Evolutionary conservation across 805 yeast genomes (phyloP).

Genomic region (Scheffersomyces ergatensis): DNA sequence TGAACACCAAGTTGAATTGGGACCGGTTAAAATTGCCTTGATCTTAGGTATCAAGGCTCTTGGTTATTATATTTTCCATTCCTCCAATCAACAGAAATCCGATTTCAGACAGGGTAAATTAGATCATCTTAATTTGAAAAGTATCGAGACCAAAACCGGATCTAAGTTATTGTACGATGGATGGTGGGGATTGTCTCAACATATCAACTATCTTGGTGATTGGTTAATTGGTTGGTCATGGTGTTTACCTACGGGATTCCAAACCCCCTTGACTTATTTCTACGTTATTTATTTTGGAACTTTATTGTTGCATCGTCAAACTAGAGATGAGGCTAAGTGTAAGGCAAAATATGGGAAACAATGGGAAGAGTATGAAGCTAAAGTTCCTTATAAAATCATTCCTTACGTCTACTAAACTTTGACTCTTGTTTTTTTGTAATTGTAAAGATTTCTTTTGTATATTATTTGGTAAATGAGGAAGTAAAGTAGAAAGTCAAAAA

Average conservation of each 20-base stretch:
- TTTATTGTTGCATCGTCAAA: constrained; percentile 82
- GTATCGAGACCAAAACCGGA: constrained; percentile 70
- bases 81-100: constrained; percentile 82
- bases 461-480: no score
- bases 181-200: constrained; percentile 95
- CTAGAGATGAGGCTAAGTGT: constrained; percentile 90
- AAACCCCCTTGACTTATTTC: constrained; percentile 82
- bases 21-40: constrained; percentile 30
- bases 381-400: constrained; percentile 86
- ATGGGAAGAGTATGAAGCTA: constrained; percentile 79
- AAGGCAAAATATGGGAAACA: constrained; percentile 77
- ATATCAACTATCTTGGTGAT: constrained; percentile 93
- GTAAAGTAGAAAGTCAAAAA: no score
- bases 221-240: constrained; percentile 89
- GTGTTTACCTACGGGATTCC: constrained; percentile 87
- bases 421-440: no score
- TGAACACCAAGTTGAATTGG: constrained; percentile 53
- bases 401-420: constrained; percentile 70
- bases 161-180: constrained; percentile 83
- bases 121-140: constrained; percentile 54
- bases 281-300: constrained; percentile 81
- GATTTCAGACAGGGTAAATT: constrained; percentile 78
- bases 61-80: constrained; percentile 82
- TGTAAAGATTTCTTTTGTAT: no score
- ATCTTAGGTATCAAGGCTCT: constrained; percentile 49